Percentiles rank a stretch among this genome's conserved stretches.
phyloP scores from a whole-genome alignment of 345 rosid species.

The Sonneratia alba region DNA sequence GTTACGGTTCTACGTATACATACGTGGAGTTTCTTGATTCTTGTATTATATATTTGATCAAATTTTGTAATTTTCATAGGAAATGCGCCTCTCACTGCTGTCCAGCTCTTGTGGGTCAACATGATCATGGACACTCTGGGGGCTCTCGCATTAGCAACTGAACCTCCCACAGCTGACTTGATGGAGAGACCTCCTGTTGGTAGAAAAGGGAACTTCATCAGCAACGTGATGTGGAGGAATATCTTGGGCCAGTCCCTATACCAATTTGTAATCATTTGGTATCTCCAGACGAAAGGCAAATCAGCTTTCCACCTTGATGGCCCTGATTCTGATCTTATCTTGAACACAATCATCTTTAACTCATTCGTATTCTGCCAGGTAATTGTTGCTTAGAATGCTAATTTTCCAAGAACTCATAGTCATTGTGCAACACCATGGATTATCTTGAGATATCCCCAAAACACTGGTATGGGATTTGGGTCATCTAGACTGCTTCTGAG shows the following conservation, averaged over 20 bases:
- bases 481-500: background rate
- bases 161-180: slow-evolving; percentile 66
- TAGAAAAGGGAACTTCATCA: slow-evolving; percentile 73
- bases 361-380: slow-evolving; percentile 89
- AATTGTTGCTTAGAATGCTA: slow-evolving; percentile 7
- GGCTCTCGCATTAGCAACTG: slow-evolving; percentile 84
- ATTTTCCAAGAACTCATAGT: background rate
- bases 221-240: slow-evolving; percentile 95
- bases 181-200: slow-evolving; percentile 68
- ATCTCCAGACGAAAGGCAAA: slow-evolving; percentile 53
- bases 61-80: slow-evolving; percentile 27
- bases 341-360: slow-evolving; percentile 76
- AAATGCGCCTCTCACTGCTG: slow-evolving; percentile 70
- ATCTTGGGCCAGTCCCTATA: slow-evolving; percentile 81
- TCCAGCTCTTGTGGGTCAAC: slow-evolving; percentile 87
- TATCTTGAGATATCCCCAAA: background rate
- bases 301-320: slow-evolving; percentile 37
- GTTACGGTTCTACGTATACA: background rate
- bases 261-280: slow-evolving; percentile 63
- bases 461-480: background rate
- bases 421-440: background rate
- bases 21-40: background rate
- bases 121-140: slow-evolving; percentile 89
- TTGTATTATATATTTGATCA: too few relatives aligned
- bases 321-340: slow-evolving; percentile 45